Base-by-base conservation (phyloP, 75 land plant species). In the Cunninghamia lanceolata region DNA sequence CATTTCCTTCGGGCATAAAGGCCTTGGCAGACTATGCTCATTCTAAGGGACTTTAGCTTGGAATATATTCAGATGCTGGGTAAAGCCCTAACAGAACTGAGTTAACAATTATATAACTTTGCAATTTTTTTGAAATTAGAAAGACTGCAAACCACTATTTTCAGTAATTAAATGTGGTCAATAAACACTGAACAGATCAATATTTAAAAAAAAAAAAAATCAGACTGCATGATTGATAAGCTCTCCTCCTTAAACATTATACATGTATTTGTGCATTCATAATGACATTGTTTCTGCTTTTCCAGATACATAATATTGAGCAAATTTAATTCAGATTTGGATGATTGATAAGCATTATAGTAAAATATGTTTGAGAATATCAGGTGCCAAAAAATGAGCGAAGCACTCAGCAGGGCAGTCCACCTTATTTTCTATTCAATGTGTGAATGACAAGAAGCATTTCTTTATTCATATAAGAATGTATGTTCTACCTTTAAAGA, bases 351-450 rank as follows among this genome's bases (percentile, higher is more conserved):
- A 89, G n/a, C 87, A 96, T 40, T 40, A 40, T 3, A 40, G 42
- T 1, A 76, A 76, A n/a, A 16, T 38, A 36, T 36, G 21, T 76
- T 17, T 13, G 40, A 13, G 15, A 76, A 76, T 5, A 76, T 15
- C 79, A 95, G 99, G 84, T 97, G 94, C 85, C 94, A 91, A 30
- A 85, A 83, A 15, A 97, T 97, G 99, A 89, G 91, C 21, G 85
- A 92, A 79, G 98, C 99, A 16, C 83, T 97, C 28, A 63, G 91
- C 40, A 92, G 92, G 25, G 83, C 94, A 75, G 95, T 94, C 11
- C 91, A 95, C 25, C 87, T 93, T 30, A 96, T 97, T 25, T 94
- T 96, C 83, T 94, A 89, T 86, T 97, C 99, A 52, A 56, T 97
- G 43, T 97, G 99, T 91, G 99, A 97, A 94, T 97, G 98, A 96